Evolutionary conservation across 2,329 filamentous ascomycete genomes (phyloP), one percentile per base, ranked within the genome.

Genomic region (Sporothrix curviconia): DNA sequence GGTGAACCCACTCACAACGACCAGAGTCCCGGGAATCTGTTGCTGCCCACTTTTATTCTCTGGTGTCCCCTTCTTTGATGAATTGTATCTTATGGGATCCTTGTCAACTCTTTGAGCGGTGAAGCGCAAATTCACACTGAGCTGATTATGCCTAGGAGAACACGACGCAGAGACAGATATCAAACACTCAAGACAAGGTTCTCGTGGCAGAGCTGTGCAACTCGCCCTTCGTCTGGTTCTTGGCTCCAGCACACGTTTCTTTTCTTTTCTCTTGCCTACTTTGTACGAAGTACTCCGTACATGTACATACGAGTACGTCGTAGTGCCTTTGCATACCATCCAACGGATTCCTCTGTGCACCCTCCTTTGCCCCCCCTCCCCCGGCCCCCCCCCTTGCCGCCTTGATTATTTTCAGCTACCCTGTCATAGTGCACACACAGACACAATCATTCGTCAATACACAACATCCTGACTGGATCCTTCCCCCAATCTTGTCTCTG

Each of bases 1-100:
- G 36, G 44, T n/a, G 40, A 53, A 57, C n/a, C 58, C 58, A 56
- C 58, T 54, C 28, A 55, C 57, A 54, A 53, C 34, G 53, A 19
- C 57, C 57, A 59, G 52, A 56, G 40, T 19, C 40, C 49, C 49
- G 54, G 58, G 54, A 59, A 52, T 30, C 28, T 25, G 43, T 42
- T 22, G 19, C 30, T 37, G 19, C 37, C 46, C 55, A 52, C 55
- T 39, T 44, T 50, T 43, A 9, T 43, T 39, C 2, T n/a, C 14
- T 34, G 28, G 6, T 11, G 28, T 32, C 28, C 28, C 28, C 28
- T 5, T 32, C 6, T 32, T 11, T 5, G 5, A 32, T 32, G 28
- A 6, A 11, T 32, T 11, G 28, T 32, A 32, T 32, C 6, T 32
- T 11, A 11, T 32, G 28, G 6, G 28, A 32, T 11, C 5, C 5